Conservation (phyloP, 2,329 filamentous ascomycete species). For the Akanthomyces muscarius region DNA sequence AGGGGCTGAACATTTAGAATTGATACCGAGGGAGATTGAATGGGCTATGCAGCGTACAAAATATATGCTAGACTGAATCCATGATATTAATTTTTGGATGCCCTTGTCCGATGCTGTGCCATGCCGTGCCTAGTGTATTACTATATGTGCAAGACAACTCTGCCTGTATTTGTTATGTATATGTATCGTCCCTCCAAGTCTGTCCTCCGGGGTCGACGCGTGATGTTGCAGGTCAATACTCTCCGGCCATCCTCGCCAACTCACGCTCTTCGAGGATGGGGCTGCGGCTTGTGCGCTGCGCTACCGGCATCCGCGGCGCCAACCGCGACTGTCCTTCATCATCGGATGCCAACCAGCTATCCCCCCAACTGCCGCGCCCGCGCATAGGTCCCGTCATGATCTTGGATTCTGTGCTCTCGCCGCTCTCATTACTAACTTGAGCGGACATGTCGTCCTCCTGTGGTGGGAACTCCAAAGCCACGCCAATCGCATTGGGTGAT, state of each 20-base stretch:
- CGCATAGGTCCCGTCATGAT: constrained; percentile 16
- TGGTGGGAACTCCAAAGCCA: constrained; percentile 9
- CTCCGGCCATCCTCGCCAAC: constrained; percentile 26
- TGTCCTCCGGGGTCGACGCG: neutral
- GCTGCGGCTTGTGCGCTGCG: constrained; percentile 20
- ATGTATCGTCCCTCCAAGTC: neutral
- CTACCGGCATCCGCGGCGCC: constrained; percentile 6
- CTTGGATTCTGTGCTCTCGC: constrained; percentile 6
- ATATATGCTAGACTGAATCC: neutral
- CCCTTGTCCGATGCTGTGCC: neutral
- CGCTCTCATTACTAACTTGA: constrained; percentile 7
- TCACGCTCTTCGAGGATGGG: constrained; percentile 24
- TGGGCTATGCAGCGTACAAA: too few relatives aligned
- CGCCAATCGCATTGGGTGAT: constrained; percentile 11
- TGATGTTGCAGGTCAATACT: constrained; percentile 21
- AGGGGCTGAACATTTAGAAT: constrained; percentile 35
- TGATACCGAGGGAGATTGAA: too few relatives aligned
- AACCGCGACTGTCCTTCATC: constrained; percentile 24
- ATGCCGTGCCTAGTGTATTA: constrained; percentile 1
- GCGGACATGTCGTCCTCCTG: neutral
- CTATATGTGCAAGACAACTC: neutral
- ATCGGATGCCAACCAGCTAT: constrained; percentile 25
- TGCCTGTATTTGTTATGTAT: constrained; percentile 1
- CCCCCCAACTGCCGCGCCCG: constrained; percentile 20
- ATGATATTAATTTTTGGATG: constrained; percentile 4